phyloP scores from a whole-genome alignment of 2,329 filamentous ascomycete genomes.

The Penicillium olsonii region DNA sequence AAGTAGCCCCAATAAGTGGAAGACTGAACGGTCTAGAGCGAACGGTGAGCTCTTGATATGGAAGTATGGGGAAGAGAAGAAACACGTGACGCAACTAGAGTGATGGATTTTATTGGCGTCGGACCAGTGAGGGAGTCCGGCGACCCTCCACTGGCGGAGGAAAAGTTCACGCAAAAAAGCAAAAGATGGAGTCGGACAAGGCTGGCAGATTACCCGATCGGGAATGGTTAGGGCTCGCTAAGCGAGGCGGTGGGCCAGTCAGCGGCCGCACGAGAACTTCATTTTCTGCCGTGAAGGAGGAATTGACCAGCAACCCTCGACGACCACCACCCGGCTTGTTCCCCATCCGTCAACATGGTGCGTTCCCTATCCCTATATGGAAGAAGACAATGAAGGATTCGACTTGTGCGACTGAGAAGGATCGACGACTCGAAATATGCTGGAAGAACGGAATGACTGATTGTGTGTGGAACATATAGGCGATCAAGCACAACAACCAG shows the following conservation, averaged over 20 bases:
- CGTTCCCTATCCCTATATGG: conserved; percentile 29
- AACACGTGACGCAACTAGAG: too few relatives aligned
- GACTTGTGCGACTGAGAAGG: conserved; percentile 14
- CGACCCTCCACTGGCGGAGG: too few relatives aligned
- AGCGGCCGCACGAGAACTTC: conserved; percentile 43
- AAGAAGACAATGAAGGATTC: conserved; percentile 12
- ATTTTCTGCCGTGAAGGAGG: conserved; percentile 39
- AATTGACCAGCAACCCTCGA: conserved; percentile 50
- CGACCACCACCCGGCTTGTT: conserved; percentile 51
- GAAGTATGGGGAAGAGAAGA: too few relatives aligned
- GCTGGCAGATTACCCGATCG: conserved; percentile 26
- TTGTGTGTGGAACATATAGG: conserved; percentile 54
- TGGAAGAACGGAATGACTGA: conserved; percentile 23
- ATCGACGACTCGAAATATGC: conserved; percentile 12
- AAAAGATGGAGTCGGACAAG: neutral
- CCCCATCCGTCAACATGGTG: conserved; percentile 56
- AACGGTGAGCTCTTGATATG: too few relatives aligned
- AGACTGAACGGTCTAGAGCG: too few relatives aligned
- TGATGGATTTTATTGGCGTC: too few relatives aligned
- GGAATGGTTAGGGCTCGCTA: conserved; percentile 46
- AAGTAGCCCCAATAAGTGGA: too few relatives aligned
- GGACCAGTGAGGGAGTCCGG: too few relatives aligned
- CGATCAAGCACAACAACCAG: conserved; percentile 99
- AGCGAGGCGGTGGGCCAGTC: conserved; percentile 43
- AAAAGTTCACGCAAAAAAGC: neutral